Percentiles rank a stretch among this genome's conserved stretches.
These are phyloP conservation scores for Dryas octopetala DNA, from an alignment of 306 rosid species.

Conservation along the genomic window DNA sequence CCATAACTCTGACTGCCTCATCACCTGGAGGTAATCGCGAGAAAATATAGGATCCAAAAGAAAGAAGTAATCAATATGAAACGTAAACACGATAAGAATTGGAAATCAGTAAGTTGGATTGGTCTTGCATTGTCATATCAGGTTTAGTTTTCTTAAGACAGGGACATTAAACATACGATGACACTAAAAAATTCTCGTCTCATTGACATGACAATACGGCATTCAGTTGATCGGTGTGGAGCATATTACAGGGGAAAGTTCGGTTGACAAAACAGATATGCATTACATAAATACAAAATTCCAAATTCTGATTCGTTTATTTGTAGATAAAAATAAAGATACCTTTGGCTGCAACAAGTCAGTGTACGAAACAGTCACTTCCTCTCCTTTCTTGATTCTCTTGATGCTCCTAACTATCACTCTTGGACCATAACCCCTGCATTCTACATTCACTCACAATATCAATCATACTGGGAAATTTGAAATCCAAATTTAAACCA, in stretches of 20 bases:
- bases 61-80: neutral
- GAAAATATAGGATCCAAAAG: constrained; percentile 10
- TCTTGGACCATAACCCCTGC: constrained; percentile 54
- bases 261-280: neutral
- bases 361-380: constrained; percentile 70
- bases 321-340: neutral
- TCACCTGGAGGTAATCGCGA: constrained; percentile 34
- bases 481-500: neutral
- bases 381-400: constrained; percentile 62
- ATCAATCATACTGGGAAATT: constrained; percentile 3
- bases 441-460: constrained; percentile 15
- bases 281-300: neutral
- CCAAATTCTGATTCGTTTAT: neutral
- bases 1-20: constrained; percentile 69
- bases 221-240: too few species aligned
- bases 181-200: neutral
- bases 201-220: neutral
- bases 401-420: constrained; percentile 70
- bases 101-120: neutral
- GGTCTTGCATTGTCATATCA: neutral
- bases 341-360: constrained; percentile 83
- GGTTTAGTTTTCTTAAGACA: neutral
- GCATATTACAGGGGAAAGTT: too few species aligned
- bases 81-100: neutral
- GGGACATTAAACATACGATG: neutral